Base-by-base conservation (phyloP, 1,284 basidiomycete species). In the Rhodotorula sp. region DNA sequence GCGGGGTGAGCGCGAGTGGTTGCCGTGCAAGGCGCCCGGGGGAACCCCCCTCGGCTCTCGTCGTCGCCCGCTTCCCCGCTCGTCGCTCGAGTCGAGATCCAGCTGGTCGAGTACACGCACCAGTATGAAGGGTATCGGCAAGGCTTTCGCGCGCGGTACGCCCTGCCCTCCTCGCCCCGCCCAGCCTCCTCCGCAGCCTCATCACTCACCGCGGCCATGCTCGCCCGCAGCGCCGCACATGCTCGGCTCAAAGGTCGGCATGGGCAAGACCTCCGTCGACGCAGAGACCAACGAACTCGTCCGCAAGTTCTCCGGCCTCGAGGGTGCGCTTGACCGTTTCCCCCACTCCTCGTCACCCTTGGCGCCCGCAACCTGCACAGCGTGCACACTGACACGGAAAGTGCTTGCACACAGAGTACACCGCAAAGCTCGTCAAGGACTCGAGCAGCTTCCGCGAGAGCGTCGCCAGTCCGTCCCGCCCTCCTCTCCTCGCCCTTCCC, bases 351-450 rank as follows among this genome's bases (percentile, higher is more conserved):
- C 25, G 41, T 25, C 60, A 5, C 19, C 44, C 50, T 51, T 51
- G 50, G 50, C 51, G 51, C 51, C n/a, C 51, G 15, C 29, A 19
- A 19, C n/a, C 13, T n/a, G 13, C 29, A 10, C 50, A 10, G 34
- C 54, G 1, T 5, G 25, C 27, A 39, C 41, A 34, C 29, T 39
- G 34, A 37, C n/a, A 32, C 51, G 12, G 27, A 12, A 2, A 12
- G 17, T n/a, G 12, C 15, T 85, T 96, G 9, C 15, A 44, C 77
- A 94, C 98, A 82, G 84, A 87, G 68, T 89, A 91, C 25, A 87
- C 90, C 0, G 93, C 94, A 80, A 95, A 95, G 83, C 85, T 99
- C 72, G 82, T 93, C 77, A 97, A 97, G 83, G 95, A 99, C 80
- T 89, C 91, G 55, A 91, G 91, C 78, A 86, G 89, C 12, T 98